These are phyloP conservation scores for Phytophthora ramorum DNA, from an alignment of 352 stramenopile species.

Conservation along the genomic window DNA sequence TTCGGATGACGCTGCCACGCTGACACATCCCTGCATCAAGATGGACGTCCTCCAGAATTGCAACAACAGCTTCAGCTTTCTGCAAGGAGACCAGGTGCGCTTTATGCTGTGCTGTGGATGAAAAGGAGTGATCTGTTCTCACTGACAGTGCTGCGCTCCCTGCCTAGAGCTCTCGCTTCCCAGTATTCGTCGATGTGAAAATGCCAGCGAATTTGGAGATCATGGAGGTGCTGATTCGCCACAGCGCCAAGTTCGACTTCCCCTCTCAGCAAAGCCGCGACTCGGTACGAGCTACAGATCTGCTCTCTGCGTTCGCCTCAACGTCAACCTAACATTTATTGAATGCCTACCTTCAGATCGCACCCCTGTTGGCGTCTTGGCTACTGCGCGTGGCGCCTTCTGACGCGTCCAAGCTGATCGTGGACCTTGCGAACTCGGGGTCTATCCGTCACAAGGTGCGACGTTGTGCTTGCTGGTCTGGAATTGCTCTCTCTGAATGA, in stretches of 20 bases:
- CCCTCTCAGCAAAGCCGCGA: constrained; percentile 20
- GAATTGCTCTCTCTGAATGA: neutral
- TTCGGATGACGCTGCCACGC: neutral
- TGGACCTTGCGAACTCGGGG: constrained; percentile 12
- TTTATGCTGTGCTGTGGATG: neutral
- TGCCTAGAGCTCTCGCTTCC: constrained; percentile 7
- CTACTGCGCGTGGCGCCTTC: constrained; percentile 8
- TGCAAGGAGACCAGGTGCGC: constrained; percentile 16
- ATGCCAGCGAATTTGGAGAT: constrained; percentile 21
- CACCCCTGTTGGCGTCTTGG: constrained; percentile 6
- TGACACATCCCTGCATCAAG: constrained; percentile 19
- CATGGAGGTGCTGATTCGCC: constrained; percentile 31
- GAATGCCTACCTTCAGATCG: neutral
- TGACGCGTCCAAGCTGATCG: constrained; percentile 14
- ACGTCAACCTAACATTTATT: too few relatives aligned
- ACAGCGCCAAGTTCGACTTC: constrained; percentile 31
- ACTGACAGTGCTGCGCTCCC: neutral
- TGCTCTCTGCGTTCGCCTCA: too few relatives aligned
- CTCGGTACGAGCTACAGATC: constrained; percentile 6
- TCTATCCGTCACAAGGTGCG: constrained; percentile 27
- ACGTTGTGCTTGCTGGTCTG: neutral
- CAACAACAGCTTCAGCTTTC: constrained; percentile 23
- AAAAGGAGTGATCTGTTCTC: neutral
- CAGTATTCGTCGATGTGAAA: constrained; percentile 15
- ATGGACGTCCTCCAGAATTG: constrained; percentile 28